phyloP scores from a whole-genome alignment of 108 stramenopile genomes.

The Nitzschia sp. region DNA sequence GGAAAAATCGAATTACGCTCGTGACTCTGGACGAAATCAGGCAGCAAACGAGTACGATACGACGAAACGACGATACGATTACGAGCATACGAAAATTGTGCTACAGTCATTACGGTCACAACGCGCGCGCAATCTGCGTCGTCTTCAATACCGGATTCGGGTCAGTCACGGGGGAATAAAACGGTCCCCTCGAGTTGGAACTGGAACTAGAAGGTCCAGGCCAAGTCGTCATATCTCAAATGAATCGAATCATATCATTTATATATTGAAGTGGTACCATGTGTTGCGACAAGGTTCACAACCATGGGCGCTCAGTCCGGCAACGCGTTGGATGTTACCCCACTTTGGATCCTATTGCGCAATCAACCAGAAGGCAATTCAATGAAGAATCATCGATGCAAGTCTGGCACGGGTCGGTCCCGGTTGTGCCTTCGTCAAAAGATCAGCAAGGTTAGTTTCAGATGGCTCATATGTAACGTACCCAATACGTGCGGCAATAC shows the following conservation, averaged over 20 bases:
- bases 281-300: not conserved
- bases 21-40: no score
- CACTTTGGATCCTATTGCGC: not conserved
- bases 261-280: not conserved
- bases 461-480: constrained; percentile 20
- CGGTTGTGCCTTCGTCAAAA: constrained; percentile 40
- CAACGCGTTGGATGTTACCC: not conserved
- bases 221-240: not conserved
- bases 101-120: no score
- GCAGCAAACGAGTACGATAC: no score
- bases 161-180: no score
- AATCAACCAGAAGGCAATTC: not conserved
- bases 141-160: no score
- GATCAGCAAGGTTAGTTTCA: constrained; percentile 46
- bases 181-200: not conserved
- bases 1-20: no score
- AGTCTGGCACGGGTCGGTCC: not conserved
- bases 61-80: no score
- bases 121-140: no score
- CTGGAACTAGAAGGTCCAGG: not conserved
- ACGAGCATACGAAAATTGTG: no score
- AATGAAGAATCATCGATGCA: not conserved
- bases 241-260: not conserved
- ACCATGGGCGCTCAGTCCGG: not conserved
- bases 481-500: constrained; percentile 25